Conservation (phyloP, 495 filamentous ascomycete genomes). For the Echria macrotheca region DNA sequence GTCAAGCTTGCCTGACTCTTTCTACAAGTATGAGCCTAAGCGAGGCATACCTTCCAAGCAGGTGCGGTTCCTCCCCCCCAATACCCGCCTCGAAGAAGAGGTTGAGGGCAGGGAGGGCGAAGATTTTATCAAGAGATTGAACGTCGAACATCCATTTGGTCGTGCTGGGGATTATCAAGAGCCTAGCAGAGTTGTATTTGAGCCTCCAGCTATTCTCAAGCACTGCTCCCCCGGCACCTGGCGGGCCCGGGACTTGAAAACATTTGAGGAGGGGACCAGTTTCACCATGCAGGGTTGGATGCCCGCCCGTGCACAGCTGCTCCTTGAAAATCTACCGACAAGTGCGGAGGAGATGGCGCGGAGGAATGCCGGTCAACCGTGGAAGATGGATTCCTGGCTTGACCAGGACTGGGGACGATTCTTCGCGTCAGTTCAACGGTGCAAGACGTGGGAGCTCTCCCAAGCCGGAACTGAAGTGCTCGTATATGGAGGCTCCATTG, state of each 20-base stretch:
- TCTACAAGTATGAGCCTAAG: conserved; percentile 8
- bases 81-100: conserved; percentile 21
- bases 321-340: conserved; percentile 29
- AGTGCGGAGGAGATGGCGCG: conserved; percentile 31
- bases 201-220: conserved; percentile 8
- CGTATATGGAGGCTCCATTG: conserved; percentile 21
- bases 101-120: not conserved
- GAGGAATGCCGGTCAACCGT: conserved; percentile 5
- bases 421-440: conserved; percentile 28
- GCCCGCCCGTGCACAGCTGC: conserved; percentile 25
- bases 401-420: conserved; percentile 37
- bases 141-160: too few species aligned
- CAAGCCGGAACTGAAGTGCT: conserved; percentile 21
- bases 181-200: too few species aligned
- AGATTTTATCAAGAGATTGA: too few species aligned
- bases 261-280: conserved; percentile 28
- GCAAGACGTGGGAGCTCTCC: conserved; percentile 39
- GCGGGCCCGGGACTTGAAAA: conserved; percentile 14
- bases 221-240: conserved; percentile 18
- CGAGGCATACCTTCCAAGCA: not conserved
- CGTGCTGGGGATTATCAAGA: too few species aligned
- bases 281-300: conserved; percentile 29
- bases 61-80: conserved; percentile 24
- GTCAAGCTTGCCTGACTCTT: conserved; percentile 23
- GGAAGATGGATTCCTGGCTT: conserved; percentile 25